phyloP scores from a whole-genome alignment of 306 rosid species.

The Cucurbita ficifolia region DNA sequence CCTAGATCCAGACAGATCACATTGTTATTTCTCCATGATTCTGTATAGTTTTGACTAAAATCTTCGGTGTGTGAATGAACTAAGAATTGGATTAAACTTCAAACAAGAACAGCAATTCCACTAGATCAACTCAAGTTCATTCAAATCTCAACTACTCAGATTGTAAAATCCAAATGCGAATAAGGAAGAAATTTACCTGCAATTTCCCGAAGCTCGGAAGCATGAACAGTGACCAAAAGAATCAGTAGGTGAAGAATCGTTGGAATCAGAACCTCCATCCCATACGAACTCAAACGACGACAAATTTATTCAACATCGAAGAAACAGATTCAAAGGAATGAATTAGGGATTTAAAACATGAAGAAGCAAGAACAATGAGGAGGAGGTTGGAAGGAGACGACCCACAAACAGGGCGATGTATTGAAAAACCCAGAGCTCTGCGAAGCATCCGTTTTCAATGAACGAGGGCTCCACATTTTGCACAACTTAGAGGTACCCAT shows the following conservation, averaged over 20 bases:
- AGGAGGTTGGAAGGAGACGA: conserved; percentile 26
- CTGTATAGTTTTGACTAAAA: not conserved
- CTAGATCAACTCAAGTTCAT: not conserved
- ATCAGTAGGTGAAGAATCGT: conserved; percentile 31
- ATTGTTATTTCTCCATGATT: not conserved
- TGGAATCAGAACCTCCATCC: conserved; percentile 34
- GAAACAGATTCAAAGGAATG: conserved; percentile 13
- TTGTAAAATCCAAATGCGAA: not conserved
- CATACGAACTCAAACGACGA: conserved; percentile 21
- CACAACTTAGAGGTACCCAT: conserved; percentile 31
- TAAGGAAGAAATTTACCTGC: conserved; percentile 32
- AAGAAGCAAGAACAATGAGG: conserved; percentile 53
- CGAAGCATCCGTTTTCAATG: conserved; percentile 7
- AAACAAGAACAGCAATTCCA: not conserved
- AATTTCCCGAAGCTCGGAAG: conserved; percentile 44
- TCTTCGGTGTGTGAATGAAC: not conserved
- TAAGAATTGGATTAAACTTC: not conserved
- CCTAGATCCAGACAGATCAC: not conserved
- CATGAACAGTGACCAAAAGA: conserved; percentile 34
- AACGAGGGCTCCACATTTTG: conserved; percentile 23
- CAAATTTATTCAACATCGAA: conserved; percentile 4
- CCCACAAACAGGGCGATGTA: conserved; percentile 28
- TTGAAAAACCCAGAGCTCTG: conserved; percentile 29
- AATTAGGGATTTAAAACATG: conserved; percentile 29
- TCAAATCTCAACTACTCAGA: not conserved